Evolutionary conservation across 345 rosid species (phyloP), one percentile per base, ranked within the genome.

Genomic region (Populus nigra): DNA sequence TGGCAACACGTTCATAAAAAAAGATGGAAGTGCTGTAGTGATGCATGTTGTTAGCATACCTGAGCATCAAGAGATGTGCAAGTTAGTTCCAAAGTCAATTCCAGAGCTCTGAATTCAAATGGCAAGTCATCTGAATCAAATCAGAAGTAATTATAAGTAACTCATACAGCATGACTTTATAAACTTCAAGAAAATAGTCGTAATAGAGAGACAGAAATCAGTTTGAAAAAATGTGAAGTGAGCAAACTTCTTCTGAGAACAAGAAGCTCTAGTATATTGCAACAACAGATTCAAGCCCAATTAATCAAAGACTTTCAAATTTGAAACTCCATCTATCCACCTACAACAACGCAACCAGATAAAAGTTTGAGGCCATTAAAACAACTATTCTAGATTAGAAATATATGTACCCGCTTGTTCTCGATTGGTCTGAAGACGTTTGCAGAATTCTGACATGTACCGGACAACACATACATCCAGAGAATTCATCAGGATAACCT

Each of bases 31-130:
- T 41, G 45, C 45, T 41, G 41, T 50, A 73, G 47, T 59, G 27
- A 70, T 63, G 39, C 39, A 71, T 75, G 78, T 22, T 77, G 50
- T 20, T 59, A 53, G 78, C 85, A 82, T 81, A 93, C 98, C 97
- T 93, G 96, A 65, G 90, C 86, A 88, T 92, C 97, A 84, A 96
- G 90, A 74, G 95, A 89, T 86, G 84, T 85, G 91, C 98, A 96
- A 72, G 96, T 88, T 69, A 93, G 55, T 68, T 96, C 99, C 89
- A 96, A 86, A 79, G 97, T 97, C 85, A 96, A 76, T 83, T 96
- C 99, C 81, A 96, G 85, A 35, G 99, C 96, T 84, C 87, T 91
- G 81, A 96, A 93, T 73, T 96, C 98, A 84, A 96, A 96, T 29
- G 98, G 99, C 76, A 96, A 86, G 87, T 96, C 97, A 88, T 96